These are phyloP conservation scores for Sarocladium brachiariae DNA, from an alignment of 2,329 filamentous ascomycete species.

Conservation along the genomic window DNA sequence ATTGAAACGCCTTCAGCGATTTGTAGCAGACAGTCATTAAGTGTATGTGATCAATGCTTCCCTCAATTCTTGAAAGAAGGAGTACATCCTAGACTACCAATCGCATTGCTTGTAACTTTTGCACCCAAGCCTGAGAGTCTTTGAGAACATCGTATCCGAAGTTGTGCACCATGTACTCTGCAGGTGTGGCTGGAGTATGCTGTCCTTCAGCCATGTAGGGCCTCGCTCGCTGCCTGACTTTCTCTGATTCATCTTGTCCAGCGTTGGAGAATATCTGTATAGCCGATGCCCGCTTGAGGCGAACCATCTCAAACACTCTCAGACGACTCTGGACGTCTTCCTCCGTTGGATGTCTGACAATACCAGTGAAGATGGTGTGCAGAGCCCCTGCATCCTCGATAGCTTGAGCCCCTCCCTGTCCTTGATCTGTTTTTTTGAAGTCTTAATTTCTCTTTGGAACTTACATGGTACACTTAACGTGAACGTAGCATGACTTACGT, in stretches of 20 bases:
- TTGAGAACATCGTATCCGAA: slow-evolving; percentile 18
- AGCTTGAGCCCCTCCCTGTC: slow-evolving; percentile 11
- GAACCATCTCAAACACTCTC: slow-evolving; percentile 18
- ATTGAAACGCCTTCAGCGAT: too few relatives aligned
- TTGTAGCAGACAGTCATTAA: too few relatives aligned
- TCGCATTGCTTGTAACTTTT: too few relatives aligned
- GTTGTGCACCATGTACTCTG: slow-evolving; percentile 13
- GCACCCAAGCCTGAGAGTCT: slow-evolving; percentile 9
- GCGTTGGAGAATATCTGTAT: slow-evolving; percentile 34
- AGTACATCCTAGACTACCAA: too few relatives aligned
- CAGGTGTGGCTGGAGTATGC: background rate
- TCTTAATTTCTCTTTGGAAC: too few relatives aligned
- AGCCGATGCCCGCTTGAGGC: slow-evolving; percentile 22
- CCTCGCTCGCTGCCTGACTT: slow-evolving; percentile 20
- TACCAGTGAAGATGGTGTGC: background rate
- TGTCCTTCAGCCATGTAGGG: slow-evolving; percentile 17
- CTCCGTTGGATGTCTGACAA: slow-evolving; percentile 10
- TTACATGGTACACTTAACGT: too few relatives aligned
- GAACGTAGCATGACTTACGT: too few relatives aligned
- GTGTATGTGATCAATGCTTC: too few relatives aligned
- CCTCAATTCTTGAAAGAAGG: too few relatives aligned
- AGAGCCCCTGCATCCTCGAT: slow-evolving; percentile 11
- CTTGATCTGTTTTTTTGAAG: slow-evolving; percentile 8
- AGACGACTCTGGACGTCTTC: slow-evolving; percentile 19
- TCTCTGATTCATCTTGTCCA: slow-evolving; percentile 23